A percentile compares a stretch with the other conserved stretches of the same genome.
These are phyloP conservation scores for Aspergillus pseudoterreus DNA, from an alignment of 2,329 filamentous ascomycete genomes.

Conservation along the genomic window DNA sequence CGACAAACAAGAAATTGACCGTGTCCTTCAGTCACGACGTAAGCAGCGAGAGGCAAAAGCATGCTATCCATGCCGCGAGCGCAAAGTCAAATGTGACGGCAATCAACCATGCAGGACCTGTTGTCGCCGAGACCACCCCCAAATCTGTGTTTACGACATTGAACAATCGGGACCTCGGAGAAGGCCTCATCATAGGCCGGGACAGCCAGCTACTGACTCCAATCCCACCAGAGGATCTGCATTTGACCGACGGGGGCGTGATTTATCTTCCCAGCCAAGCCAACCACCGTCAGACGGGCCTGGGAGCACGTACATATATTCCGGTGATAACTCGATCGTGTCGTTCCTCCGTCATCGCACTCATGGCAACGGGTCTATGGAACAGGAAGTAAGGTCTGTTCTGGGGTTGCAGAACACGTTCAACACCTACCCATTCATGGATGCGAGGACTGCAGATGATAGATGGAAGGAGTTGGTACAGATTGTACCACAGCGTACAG, in stretches of 20 bases:
- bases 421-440: conserved; percentile 28
- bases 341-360: conserved; percentile 25
- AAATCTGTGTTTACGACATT: conserved; percentile 25
- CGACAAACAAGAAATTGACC: conserved; percentile 22
- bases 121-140: conserved; percentile 22
- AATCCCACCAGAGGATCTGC: not conserved
- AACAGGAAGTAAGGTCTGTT: conserved; percentile 26
- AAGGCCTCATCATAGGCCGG: not conserved
- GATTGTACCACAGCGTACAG: conserved; percentile 21
- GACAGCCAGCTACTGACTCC: not conserved
- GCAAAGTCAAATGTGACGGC: conserved; percentile 36
- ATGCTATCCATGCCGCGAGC: conserved; percentile 33
- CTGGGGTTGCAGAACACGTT: conserved; percentile 31
- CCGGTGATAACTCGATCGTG: conserved; percentile 29
- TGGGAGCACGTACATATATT: conserved; percentile 22
- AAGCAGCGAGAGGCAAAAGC: conserved; percentile 28
- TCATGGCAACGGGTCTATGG: conserved; percentile 24
- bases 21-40: conserved; percentile 24
- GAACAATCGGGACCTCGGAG: not conserved
- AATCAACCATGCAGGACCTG: conserved; percentile 27
- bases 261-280: not conserved
- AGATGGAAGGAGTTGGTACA: conserved; percentile 22
- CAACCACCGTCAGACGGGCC: conserved; percentile 1
- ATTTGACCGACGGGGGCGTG: not conserved
- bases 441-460: conserved; percentile 22